Evolutionary conservation across 176 grass and related monocot species (phyloP), one percentile per base, ranked within the genome.

Genomic region (Guadua angustifolia): DNA sequence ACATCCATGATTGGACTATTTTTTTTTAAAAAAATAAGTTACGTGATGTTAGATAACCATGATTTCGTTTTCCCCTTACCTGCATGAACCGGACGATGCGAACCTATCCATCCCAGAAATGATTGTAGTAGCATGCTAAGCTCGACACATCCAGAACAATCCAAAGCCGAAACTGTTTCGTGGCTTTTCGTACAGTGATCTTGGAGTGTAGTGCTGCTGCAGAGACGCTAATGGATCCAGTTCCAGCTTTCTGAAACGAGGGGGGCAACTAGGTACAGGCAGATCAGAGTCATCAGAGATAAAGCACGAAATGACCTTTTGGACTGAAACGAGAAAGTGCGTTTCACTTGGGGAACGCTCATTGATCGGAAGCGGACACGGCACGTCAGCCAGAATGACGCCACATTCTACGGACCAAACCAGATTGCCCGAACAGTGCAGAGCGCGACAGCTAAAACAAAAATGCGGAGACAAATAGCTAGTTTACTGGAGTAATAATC

Each of bases 91-190:
- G 53, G 68, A 58, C 46, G 21, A 40, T 52, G 26, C 61, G 38
- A 44, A 44, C 40, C 17, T 10, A 40, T 70, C 75, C 71, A 62
- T 59, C 40, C 60, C 73, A 29, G 29, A 29, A 29, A 29, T 29
- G 29, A 29, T 29, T 29, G 29, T 29, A 29, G 29, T 2, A 7
- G 65, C 53, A 19, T 17, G 21, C 22, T 52, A 51, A 72, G 67
- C 22, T 88, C 67, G 76, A 76, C 70, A 85, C 82, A 61, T 63
- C 52, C 62, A 5, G 52, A 69, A 60, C 63, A 35, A 15, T 61
- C 88, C 88, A 89, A 68, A 81, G 7, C 61, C 3, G 76, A 15
- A 4, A 62, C 87, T 81, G 56, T 88, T 77, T 4, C 22, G 3
- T 43, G 6, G 19, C 44, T 43, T 71, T 60, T 7, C 10, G 1